Evolutionary conservation across 192 early-diverging fungal species (phyloP).

Genomic region (Spinellus fusiger): DNA sequence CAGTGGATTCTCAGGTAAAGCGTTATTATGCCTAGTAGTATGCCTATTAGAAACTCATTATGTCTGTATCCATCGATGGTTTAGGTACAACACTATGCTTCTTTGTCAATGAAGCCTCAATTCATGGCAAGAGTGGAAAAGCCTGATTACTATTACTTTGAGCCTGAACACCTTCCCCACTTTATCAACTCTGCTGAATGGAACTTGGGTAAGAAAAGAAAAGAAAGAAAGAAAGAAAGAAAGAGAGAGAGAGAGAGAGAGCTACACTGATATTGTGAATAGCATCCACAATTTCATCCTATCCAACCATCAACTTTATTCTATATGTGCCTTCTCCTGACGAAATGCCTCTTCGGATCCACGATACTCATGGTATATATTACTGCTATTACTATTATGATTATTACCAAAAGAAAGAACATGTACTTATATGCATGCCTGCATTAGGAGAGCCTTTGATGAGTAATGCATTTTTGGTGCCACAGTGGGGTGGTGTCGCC

Average conservation of each 20-base stretch:
- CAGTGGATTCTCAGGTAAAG: conserved; percentile 65
- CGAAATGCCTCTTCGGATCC: conserved; percentile 67
- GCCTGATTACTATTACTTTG: conserved; percentile 48
- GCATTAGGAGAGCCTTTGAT: conserved; percentile 32
- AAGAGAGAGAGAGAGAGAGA: background rate
- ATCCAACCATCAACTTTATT: conserved; percentile 86
- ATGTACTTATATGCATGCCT: background rate
- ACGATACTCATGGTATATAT: conserved; percentile 40
- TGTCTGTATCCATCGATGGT: background rate
- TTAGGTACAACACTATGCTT: conserved; percentile 72
- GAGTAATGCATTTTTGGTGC: conserved; percentile 85
- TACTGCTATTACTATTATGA: background rate
- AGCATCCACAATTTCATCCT: conserved; percentile 77
- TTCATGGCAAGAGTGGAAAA: conserved; percentile 33
- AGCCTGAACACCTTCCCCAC: conserved; percentile 69
- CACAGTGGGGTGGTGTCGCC: conserved; percentile 91
- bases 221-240: background rate
- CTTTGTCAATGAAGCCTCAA: conserved; percentile 64
- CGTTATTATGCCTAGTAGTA: background rate
- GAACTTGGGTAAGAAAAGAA: conserved; percentile 67
- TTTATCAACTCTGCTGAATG: conserved; percentile 97
- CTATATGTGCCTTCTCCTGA: conserved; percentile 72
- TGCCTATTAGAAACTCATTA: background rate
- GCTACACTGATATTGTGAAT: conserved; percentile 10
- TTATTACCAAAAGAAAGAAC: background rate